These are phyloP conservation scores for Colletotrichum sp. DNA, from an alignment of 2,329 filamentous ascomycete genomes.

Conservation along the genomic window DNA sequence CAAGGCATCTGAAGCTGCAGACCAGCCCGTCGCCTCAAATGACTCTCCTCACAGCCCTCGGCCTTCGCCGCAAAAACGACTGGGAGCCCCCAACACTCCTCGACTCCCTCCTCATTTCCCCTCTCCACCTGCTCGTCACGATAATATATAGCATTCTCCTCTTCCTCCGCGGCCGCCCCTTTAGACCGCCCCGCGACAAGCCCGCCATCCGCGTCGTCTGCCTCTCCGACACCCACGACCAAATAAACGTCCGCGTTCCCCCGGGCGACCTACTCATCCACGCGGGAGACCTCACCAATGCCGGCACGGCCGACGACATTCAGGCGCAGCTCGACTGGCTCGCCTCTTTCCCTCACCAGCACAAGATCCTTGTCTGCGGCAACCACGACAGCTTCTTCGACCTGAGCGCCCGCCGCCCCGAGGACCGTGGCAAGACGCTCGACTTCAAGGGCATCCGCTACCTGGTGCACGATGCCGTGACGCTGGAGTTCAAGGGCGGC, in stretches of 20 bases:
- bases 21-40: conserved; percentile 31
- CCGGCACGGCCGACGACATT: conserved; percentile 74
- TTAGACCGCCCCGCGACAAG: conserved; percentile 58
- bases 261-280: conserved; percentile 87
- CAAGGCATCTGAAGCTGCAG: neutral
- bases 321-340: conserved; percentile 89
- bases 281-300: conserved; percentile 82
- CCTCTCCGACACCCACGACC: conserved; percentile 87
- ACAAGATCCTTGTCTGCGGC: conserved; percentile 84
- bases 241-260: conserved; percentile 65
- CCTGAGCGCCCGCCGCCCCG: conserved; percentile 59
- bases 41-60: conserved; percentile 49
- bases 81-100: conserved; percentile 60
- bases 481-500: conserved; percentile 64
- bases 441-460: conserved; percentile 76
- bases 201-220: conserved; percentile 78
- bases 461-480: conserved; percentile 72
- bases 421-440: conserved; percentile 61
- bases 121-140: conserved; percentile 67
- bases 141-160: conserved; percentile 69
- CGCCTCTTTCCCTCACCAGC: conserved; percentile 70
- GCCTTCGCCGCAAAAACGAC: conserved; percentile 50
- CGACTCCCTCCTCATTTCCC: conserved; percentile 71
- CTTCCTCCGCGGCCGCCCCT: conserved; percentile 70
- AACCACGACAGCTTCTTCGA: conserved; percentile 94